Evolutionary conservation across 1,284 basidiomycete genomes (phyloP).

Genomic region (Paramarasmius palmivorus): DNA sequence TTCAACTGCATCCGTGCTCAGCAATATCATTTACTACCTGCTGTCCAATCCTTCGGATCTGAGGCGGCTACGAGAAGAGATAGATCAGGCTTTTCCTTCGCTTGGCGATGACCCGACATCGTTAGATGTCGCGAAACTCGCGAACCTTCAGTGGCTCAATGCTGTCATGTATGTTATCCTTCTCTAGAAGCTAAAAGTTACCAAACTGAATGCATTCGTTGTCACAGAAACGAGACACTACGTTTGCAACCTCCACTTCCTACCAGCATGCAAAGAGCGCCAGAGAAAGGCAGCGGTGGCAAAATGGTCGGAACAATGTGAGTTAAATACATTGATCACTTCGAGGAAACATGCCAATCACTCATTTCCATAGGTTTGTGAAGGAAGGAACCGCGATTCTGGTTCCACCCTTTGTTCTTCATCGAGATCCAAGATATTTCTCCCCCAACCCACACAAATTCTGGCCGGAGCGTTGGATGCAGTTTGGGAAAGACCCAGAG

Average conservation of each 20-base stretch:
- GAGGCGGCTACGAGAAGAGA: background rate
- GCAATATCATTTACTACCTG: slow-evolving; percentile 21
- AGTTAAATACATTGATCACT: background rate
- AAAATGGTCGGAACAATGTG: slow-evolving; percentile 11
- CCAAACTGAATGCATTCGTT: background rate
- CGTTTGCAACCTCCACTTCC: slow-evolving; percentile 10
- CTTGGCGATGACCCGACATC: background rate
- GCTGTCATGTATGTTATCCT: slow-evolving; percentile 8
- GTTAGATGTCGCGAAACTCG: background rate
- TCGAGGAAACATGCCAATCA: background rate
- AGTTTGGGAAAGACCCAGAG: background rate
- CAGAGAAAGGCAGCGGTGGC: slow-evolving; percentile 4
- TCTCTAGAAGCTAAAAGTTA: background rate
- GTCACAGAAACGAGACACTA: slow-evolving; percentile 10
- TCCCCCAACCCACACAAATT: slow-evolving; percentile 7
- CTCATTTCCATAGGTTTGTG: slow-evolving; percentile 2
- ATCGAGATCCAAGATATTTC: slow-evolving; percentile 10
- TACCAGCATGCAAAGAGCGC: slow-evolving; percentile 1
- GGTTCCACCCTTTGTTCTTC: slow-evolving; percentile 9
- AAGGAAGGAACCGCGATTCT: slow-evolving; percentile 8
- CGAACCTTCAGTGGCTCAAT: background rate
- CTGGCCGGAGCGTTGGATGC: slow-evolving; percentile 10
- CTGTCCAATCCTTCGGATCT: slow-evolving; percentile 14
- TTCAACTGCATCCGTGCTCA: slow-evolving; percentile 22
- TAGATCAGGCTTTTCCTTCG: background rate